A percentile compares a stretch with the other conserved stretches of the same genome.
Evolutionary conservation across 371 early-diverging fungal genomes (phyloP).

Genomic region (Mucor indicus): DNA sequence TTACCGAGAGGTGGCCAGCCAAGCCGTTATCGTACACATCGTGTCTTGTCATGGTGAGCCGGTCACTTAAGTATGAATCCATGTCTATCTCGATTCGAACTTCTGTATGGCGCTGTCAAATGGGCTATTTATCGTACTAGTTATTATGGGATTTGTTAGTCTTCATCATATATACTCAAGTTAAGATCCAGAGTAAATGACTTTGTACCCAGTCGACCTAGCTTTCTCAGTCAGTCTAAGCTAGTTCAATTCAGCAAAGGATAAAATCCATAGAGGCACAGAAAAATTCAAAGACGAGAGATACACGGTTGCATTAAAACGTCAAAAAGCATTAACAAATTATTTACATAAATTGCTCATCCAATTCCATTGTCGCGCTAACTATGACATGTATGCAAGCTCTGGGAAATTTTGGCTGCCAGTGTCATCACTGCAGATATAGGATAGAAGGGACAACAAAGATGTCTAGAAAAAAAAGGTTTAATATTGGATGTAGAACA

Average conservation of each 20-base stretch:
- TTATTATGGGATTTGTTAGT: constrained; percentile 66
- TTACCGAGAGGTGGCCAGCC: too few relatives aligned
- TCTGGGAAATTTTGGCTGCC: constrained; percentile 73
- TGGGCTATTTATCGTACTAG: constrained; percentile 72
- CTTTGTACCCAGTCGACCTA: constrained; percentile 33
- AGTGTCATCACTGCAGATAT: constrained; percentile 72
- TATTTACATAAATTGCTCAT: constrained; percentile 61
- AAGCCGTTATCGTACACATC: too few relatives aligned
- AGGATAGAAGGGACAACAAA: constrained; percentile 88
- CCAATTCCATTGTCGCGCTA: constrained; percentile 57
- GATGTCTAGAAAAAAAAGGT: constrained; percentile 59
- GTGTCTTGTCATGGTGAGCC: too few relatives aligned
- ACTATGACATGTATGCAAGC: constrained; percentile 74
- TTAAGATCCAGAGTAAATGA: constrained; percentile 32
- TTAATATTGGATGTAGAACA: constrained; percentile 49
- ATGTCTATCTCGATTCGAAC: constrained; percentile 66
- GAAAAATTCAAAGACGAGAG: constrained; percentile 21
- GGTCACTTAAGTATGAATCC: constrained; percentile 34
- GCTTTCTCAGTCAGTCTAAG: constrained; percentile 46
- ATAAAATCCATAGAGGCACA: constrained; percentile 16
- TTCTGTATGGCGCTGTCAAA: constrained; percentile 77
- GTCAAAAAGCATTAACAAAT: constrained; percentile 63
- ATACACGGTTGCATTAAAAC: constrained; percentile 39
- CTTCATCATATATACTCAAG: constrained; percentile 66
- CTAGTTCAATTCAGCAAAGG: constrained; percentile 35